Conservation (phyloP, 2,329 filamentous ascomycete species). For the Venturia pyrina region DNA sequence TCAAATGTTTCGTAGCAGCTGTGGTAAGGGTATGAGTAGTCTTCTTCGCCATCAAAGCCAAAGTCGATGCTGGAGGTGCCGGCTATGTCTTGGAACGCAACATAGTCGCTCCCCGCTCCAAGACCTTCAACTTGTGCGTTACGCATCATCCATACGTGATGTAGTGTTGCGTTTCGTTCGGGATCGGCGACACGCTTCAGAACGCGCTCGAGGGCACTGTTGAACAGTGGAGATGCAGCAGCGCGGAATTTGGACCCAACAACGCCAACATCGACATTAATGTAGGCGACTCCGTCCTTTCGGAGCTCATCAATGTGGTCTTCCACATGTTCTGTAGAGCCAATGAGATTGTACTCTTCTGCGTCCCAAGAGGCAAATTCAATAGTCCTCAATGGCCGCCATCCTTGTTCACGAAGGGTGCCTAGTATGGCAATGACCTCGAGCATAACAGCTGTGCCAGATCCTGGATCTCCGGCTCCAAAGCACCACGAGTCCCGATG, state of each 20-base stretch:
- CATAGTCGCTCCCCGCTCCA: conserved; percentile 70
- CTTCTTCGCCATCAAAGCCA: conserved; percentile 54
- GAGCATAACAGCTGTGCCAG: conserved; percentile 82
- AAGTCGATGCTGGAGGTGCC: conserved; percentile 84
- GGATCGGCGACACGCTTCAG: conserved; percentile 69
- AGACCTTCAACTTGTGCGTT: conserved; percentile 40
- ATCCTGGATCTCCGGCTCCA: conserved; percentile 60
- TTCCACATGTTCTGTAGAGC: conserved; percentile 92
- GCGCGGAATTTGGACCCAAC: conserved; percentile 66
- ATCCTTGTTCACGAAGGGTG: conserved; percentile 64
- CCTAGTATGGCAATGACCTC: conserved; percentile 82
- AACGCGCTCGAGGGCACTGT: conserved; percentile 60
- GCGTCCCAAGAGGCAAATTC: conserved; percentile 97
- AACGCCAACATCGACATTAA: conserved; percentile 83
- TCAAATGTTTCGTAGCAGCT: conserved; percentile 86
- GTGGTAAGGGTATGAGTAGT: conserved; percentile 54
- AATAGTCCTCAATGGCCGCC: conserved; percentile 87
- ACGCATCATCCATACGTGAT: conserved; percentile 63
- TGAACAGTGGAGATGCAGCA: conserved; percentile 70
- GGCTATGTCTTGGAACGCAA: conserved; percentile 83
- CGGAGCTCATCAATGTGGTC: conserved; percentile 65
- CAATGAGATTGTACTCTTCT: conserved; percentile 84
- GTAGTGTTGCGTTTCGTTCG: conserved; percentile 58
- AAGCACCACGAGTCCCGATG: conserved; percentile 91
- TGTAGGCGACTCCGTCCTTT: conserved; percentile 68